Conservation (phyloP, 495 filamentous ascomycete species). For the Penicillium salamii region DNA sequence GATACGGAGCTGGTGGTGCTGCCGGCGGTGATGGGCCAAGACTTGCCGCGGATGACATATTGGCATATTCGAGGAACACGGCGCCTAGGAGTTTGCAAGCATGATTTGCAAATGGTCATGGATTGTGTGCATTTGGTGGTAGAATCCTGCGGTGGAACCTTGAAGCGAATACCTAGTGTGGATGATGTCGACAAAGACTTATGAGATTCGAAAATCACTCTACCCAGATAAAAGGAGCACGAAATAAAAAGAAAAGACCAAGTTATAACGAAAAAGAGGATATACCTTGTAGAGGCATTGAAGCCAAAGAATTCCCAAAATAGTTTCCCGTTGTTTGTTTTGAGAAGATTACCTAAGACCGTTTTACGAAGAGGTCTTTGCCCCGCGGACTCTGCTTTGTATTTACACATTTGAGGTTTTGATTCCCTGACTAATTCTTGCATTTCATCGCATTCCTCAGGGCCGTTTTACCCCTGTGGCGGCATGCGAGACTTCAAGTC, state of each 20-base stretch:
- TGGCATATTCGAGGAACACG: slow-evolving; percentile 51
- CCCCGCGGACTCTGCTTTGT: slow-evolving; percentile 23
- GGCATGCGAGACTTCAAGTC: slow-evolving; percentile 26
- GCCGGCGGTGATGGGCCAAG: slow-evolving; percentile 51
- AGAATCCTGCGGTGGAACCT: slow-evolving; percentile 8
- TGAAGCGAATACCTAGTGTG: slow-evolving; percentile 11
- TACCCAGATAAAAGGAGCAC: not conserved
- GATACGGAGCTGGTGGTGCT: slow-evolving; percentile 50
- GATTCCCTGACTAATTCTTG: not conserved
- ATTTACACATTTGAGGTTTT: not conserved
- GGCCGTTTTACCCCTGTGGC: slow-evolving; percentile 22
- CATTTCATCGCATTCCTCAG: slow-evolving; percentile 19
- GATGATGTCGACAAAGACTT: slow-evolving; percentile 5
- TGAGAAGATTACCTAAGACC: slow-evolving; percentile 16
- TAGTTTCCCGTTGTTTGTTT: slow-evolving; percentile 7
- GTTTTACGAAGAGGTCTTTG: slow-evolving; percentile 30
- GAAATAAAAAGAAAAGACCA: no score
- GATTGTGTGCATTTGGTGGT: slow-evolving; percentile 16
- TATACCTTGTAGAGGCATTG: no score
- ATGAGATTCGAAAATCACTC: not conserved
- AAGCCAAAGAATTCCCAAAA: not conserved
- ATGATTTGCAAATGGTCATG: slow-evolving; percentile 41
- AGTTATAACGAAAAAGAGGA: no score
- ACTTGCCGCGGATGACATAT: slow-evolving; percentile 39
- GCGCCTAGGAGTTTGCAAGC: slow-evolving; percentile 39